phyloP scores from a whole-genome alignment of 352 stramenopile species.

The Pythium volutum region DNA sequence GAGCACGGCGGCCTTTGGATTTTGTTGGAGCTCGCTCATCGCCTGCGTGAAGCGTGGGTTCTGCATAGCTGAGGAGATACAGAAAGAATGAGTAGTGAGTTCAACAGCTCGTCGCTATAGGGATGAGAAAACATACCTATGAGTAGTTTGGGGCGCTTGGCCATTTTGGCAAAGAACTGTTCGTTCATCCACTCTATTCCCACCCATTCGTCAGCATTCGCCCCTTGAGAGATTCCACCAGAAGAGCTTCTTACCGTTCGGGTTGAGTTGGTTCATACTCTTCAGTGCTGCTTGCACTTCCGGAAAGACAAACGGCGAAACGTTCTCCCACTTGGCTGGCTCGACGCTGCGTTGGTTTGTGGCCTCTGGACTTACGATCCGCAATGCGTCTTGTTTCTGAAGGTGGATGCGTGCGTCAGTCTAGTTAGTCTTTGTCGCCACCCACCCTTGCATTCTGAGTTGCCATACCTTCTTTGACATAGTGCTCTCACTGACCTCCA shows the following conservation, averaged over 20 bases:
- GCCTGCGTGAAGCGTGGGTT: constrained; percentile 66
- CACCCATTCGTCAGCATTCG: not conserved
- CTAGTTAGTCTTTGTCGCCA: not conserved
- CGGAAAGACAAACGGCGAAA: constrained; percentile 51
- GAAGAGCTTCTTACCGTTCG: constrained; percentile 39
- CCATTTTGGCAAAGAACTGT: constrained; percentile 66
- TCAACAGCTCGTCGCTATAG: not conserved
- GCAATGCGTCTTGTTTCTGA: constrained; percentile 42
- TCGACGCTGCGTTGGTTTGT: constrained; percentile 18
- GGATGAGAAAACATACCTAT: constrained; percentile 31
- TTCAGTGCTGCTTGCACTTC: constrained; percentile 71
- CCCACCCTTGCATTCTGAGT: not conserved
- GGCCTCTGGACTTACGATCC: constrained; percentile 29
- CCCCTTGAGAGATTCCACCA: not conserved
- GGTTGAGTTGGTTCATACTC: constrained; percentile 55
- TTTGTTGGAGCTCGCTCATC: constrained; percentile 67
- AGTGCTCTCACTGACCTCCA: constrained; percentile 10
- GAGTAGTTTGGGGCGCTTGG: constrained; percentile 47
- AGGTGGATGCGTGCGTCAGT: not conserved
- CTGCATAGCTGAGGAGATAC: constrained; percentile 38
- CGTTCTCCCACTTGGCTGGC: constrained; percentile 3
- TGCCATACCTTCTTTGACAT: constrained; percentile 3
- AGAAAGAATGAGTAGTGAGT: not conserved
- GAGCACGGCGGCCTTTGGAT: constrained; percentile 48
- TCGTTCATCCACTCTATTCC: constrained; percentile 72